Base-by-base conservation (phyloP, 371 early-diverging fungal species). In the Mucor racemosus region DNA sequence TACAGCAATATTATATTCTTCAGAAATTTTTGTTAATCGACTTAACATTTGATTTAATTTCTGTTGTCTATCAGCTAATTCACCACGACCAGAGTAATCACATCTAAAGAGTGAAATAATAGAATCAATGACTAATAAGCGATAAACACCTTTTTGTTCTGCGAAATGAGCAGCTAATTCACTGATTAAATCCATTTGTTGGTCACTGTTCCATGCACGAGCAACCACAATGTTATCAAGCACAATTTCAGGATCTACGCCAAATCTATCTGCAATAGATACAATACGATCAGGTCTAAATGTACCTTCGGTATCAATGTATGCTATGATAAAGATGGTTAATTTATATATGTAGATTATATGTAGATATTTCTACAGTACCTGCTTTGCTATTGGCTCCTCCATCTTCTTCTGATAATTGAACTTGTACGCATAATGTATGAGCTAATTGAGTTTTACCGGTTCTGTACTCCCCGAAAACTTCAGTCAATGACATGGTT, bases 61-160 rank as follows among this genome's bases (percentile, higher is more conserved):
- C 71, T 95, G 95, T 73, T 97, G 97, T 26, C 97, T 79, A 64
- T 95, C 97, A 8, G 94, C 91, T 14, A 97, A 80, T 74, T 97
- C 97, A 14, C 96, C 96, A 26, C 94, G 84, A 15, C 94, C 94
- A 21, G 82, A 79, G 67, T 88, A 94, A 72, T 94, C 95, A 17
- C 91, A 92, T 15, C 93, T 84, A 69, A 88, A 97, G 46, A 87
- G 80, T 10, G 87, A 88, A 69, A 92, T 95, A 65, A 93, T 89
- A 7, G 90, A 90, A 76, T 94, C 95, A 17, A 94, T 83, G 17
- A 92, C 88, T 58, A 93, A 60, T n/a, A 93, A 60, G 38, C 87
- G 83, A 67, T 84, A 93, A 4, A 77, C 78, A 3, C 90, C 88
- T 55, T 73, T 79, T 38, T 92, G 91, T 71, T 94, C 91, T 14